A percentile compares a stretch with the other conserved stretches of the same genome.
Evolutionary conservation across 805 yeast species (phyloP).

Genomic region (Kazachstania africana): DNA sequence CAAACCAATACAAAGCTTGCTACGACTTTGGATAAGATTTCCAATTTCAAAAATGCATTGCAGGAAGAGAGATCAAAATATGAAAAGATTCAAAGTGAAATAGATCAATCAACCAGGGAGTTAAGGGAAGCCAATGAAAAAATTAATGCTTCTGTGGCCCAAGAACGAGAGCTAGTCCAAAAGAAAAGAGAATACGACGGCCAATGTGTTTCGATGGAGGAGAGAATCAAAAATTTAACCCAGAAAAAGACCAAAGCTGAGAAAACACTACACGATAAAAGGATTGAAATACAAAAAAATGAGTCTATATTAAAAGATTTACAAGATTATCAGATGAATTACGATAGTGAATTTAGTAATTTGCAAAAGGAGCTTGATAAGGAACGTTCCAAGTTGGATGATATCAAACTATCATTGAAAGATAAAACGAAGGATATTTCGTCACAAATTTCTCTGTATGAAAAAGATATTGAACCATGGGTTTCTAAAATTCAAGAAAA

Average conservation of each 20-base stretch:
- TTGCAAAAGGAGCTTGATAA: constrained; percentile 34
- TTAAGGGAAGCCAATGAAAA: constrained; percentile 15
- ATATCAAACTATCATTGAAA: constrained; percentile 53
- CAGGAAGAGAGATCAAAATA: constrained; percentile 34
- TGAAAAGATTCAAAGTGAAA: constrained; percentile 29
- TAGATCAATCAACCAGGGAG: constrained; percentile 24
- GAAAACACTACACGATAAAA: constrained; percentile 41
- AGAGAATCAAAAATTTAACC: constrained; percentile 55
- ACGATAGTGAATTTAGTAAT: constrained; percentile 32
- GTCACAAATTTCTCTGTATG: constrained; percentile 49
- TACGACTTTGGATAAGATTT: constrained; percentile 28
- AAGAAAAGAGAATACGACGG: constrained; percentile 34
- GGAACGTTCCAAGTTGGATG: constrained; percentile 50
- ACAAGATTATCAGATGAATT: constrained; percentile 33
- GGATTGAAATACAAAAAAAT: constrained; percentile 33
- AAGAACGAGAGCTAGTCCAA: constrained; percentile 18
- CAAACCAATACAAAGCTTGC: constrained; percentile 32
- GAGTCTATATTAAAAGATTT: constrained; percentile 36
- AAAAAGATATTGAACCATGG: constrained; percentile 74
- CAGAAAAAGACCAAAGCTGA: constrained; percentile 47
- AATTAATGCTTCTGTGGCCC: constrained; percentile 19
- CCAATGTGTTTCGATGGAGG: constrained; percentile 59
- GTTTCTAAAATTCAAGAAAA: constrained; percentile 51
- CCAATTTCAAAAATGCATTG: constrained; percentile 32
- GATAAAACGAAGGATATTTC: constrained; percentile 64